These are phyloP conservation scores for Pyrenochaeta sp. DNA, from an alignment of 2,329 filamentous ascomycete species.

Conservation along the genomic window DNA sequence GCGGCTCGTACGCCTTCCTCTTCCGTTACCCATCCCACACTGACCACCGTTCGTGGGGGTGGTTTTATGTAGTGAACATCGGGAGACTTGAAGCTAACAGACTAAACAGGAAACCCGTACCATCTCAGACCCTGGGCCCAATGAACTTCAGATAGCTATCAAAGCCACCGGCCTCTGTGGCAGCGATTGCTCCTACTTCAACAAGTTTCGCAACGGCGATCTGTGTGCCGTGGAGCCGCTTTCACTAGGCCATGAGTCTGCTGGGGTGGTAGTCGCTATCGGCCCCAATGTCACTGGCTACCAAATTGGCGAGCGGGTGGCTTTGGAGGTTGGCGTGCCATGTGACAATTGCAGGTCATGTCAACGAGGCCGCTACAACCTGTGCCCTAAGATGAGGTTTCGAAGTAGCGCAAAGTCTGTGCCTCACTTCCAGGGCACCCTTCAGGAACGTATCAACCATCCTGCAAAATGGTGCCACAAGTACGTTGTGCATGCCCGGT, in stretches of 20 bases:
- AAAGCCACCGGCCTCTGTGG: constrained; percentile 74
- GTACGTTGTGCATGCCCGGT: constrained; percentile 49
- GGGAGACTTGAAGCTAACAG: constrained; percentile 31
- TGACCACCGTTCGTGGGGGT: constrained; percentile 44
- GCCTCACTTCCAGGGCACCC: constrained; percentile 54
- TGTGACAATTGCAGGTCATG: constrained; percentile 54
- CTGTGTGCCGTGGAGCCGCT: constrained; percentile 72
- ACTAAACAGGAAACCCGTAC: constrained; percentile 62
- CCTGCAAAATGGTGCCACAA: constrained; percentile 56
- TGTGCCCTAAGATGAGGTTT: constrained; percentile 54
- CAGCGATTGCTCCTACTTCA: constrained; percentile 76
- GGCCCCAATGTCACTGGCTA: constrained; percentile 49
- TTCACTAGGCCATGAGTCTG: constrained; percentile 60
- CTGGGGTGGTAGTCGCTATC: constrained; percentile 50
- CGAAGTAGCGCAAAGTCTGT: constrained; percentile 54
- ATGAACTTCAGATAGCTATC: constrained; percentile 72
- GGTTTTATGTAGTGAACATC: constrained; percentile 21
- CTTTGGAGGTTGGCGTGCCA: constrained; percentile 52
- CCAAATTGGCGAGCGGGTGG: constrained; percentile 52
- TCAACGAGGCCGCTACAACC: constrained; percentile 53
- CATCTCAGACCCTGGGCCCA: constrained; percentile 62
- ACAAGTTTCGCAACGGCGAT: constrained; percentile 75
- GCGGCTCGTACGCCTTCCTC: constrained; percentile 50
- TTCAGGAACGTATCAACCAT: constrained; percentile 55
- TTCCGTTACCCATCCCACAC: constrained; percentile 46